A percentile compares a stretch with the other conserved stretches of the same genome.
Evolutionary conservation across 805 yeast genomes (phyloP).

Genomic region (Saccharomyces jurei): DNA sequence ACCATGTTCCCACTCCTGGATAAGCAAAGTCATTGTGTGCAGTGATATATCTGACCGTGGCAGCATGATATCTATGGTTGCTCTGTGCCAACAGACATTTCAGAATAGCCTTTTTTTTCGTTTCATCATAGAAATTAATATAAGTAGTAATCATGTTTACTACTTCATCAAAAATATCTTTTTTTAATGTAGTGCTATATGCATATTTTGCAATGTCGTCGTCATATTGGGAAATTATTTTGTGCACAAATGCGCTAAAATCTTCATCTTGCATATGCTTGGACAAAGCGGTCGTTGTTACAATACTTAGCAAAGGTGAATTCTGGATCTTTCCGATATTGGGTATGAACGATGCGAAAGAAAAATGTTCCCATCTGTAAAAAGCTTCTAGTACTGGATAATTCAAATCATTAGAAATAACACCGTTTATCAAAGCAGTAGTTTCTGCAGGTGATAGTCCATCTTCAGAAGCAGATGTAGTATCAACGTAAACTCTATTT

Average conservation of each 20-base stretch:
- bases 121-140: slow-evolving; percentile 6
- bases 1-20: slow-evolving; percentile 37
- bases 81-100: slow-evolving; percentile 23
- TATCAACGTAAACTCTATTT: slow-evolving; percentile 5
- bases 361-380: slow-evolving; percentile 9
- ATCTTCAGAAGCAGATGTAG: background rate
- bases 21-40: slow-evolving; percentile 11
- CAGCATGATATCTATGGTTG: slow-evolving; percentile 27
- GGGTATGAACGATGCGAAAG: slow-evolving; percentile 3
- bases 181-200: background rate
- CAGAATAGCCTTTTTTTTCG: slow-evolving; percentile 21
- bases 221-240: background rate
- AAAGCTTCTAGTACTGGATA: slow-evolving; percentile 8
- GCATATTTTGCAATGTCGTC: background rate
- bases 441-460: background rate
- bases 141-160: slow-evolving; percentile 1
- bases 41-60: slow-evolving; percentile 22
- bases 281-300: background rate
- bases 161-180: background rate
- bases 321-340: slow-evolving; percentile 3
- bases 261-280: background rate
- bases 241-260: background rate
- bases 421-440: slow-evolving; percentile 3
- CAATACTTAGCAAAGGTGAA: background rate
- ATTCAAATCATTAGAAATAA: slow-evolving; percentile 2